phyloP scores from a whole-genome alignment of 1,284 basidiomycete genomes.

The Cystobasidium slooffiae region DNA sequence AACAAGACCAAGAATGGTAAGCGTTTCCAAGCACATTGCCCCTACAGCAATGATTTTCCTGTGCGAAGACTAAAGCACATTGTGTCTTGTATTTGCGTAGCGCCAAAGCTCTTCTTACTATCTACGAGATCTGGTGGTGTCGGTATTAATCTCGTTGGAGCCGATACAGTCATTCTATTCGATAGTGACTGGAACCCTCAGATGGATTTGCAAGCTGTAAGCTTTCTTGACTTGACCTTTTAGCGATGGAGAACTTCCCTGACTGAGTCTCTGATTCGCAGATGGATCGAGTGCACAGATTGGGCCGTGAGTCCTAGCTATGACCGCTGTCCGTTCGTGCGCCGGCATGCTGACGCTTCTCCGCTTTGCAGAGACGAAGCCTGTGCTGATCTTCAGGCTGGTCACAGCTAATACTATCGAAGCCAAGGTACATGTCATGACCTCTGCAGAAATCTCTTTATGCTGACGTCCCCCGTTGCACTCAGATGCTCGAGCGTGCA shows the following conservation, averaged over 20 bases:
- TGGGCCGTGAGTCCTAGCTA: constrained; percentile 65
- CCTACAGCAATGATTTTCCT: neutral
- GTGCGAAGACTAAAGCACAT: too few relatives aligned
- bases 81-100: neutral
- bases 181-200: constrained; percentile 79
- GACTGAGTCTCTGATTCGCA: constrained; percentile 70
- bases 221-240: constrained; percentile 83
- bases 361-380: constrained; percentile 72
- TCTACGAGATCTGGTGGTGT: constrained; percentile 97
- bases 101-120: constrained; percentile 63
- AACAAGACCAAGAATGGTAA: constrained; percentile 51
- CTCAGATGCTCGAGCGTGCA: constrained; percentile 78
- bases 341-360: constrained; percentile 58
- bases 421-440: constrained; percentile 78
- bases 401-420: constrained; percentile 98
- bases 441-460: constrained; percentile 59
- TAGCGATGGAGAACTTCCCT: constrained; percentile 54
- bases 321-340: neutral
- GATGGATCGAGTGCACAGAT: constrained; percentile 77
- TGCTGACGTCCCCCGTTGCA: constrained; percentile 53
- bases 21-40: neutral
- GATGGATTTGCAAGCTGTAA: constrained; percentile 76
- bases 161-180: constrained; percentile 98
- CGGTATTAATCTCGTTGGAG: constrained; percentile 95
- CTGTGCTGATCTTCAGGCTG: constrained; percentile 93